phyloP scores from a whole-genome alignment of 2,329 filamentous ascomycete species.

The Trichoderma breve region DNA sequence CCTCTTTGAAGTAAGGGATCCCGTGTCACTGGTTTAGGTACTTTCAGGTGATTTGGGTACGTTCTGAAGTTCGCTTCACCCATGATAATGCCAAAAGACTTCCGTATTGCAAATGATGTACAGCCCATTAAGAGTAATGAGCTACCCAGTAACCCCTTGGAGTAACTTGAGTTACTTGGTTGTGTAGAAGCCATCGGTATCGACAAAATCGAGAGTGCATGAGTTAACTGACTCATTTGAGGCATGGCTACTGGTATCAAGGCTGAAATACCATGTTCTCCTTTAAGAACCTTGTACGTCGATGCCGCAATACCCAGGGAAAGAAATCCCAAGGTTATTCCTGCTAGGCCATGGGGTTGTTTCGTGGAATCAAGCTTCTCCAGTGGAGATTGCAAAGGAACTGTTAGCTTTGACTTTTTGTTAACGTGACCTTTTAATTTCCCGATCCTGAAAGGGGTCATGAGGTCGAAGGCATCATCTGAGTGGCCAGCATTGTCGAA shows the following conservation, averaged over 20 bases:
- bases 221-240: not conserved
- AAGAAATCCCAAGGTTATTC: not conserved
- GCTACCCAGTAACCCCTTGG: not conserved
- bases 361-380: not conserved
- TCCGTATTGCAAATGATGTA: not conserved
- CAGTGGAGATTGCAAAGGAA: not conserved
- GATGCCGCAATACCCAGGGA: not conserved
- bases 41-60: not conserved
- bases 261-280: not conserved
- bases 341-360: not conserved
- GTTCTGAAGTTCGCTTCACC: not conserved
- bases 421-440: not conserved
- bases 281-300: not conserved
- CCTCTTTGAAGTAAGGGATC: not conserved
- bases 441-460: not conserved
- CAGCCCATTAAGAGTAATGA: not conserved
- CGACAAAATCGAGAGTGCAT: not conserved
- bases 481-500: conserved; percentile 54
- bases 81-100: not conserved
- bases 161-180: not conserved
- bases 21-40: not conserved
- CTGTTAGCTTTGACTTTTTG: not conserved
- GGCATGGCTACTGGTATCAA: not conserved
- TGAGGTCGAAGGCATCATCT: not conserved
- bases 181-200: not conserved